phyloP scores from a whole-genome alignment of 352 stramenopile species.

The Discostella stelligera region DNA sequence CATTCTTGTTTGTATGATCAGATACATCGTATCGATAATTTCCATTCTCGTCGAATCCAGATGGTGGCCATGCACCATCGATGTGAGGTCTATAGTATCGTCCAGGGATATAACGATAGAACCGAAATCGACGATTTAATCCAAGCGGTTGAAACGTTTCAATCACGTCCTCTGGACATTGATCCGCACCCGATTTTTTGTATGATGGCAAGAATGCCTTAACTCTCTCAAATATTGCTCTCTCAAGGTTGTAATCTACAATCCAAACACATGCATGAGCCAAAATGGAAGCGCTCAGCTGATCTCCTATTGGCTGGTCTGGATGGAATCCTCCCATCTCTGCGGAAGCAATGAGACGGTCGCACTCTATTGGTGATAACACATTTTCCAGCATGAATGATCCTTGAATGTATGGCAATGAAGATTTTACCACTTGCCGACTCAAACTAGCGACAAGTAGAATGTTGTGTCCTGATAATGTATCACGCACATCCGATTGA shows the following conservation, averaged over 20 bases:
- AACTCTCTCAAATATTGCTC: slow-evolving; percentile 30
- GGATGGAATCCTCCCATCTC: slow-evolving; percentile 31
- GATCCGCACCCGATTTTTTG: not conserved
- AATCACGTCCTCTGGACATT: slow-evolving; percentile 9
- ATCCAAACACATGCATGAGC: slow-evolving; percentile 42
- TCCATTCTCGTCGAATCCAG: slow-evolving; percentile 33
- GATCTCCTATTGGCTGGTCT: slow-evolving; percentile 31
- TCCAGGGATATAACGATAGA: slow-evolving; percentile 52
- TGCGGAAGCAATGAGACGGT: slow-evolving; percentile 32
- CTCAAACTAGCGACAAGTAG: slow-evolving; percentile 5
- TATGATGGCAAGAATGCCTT: slow-evolving; percentile 30
- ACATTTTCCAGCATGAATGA: slow-evolving; percentile 47
- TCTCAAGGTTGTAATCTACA: slow-evolving; percentile 30
- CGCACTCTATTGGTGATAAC: slow-evolving; percentile 28
- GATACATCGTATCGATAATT: slow-evolving; percentile 52
- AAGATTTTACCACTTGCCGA: slow-evolving; percentile 21
- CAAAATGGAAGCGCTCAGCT: slow-evolving; percentile 28
- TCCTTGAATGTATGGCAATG: slow-evolving; percentile 24
- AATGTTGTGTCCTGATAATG: slow-evolving; percentile 10
- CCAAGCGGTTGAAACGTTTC: slow-evolving; percentile 33
- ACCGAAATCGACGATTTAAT: slow-evolving; percentile 53
- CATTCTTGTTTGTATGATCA: slow-evolving; percentile 40
- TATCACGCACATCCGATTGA: not conserved
- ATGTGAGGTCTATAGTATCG: slow-evolving; percentile 55
- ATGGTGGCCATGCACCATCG: slow-evolving; percentile 55